These are phyloP conservation scores for Candida buenavistaensis DNA, from an alignment of 1,139 yeast genomes.

Conservation along the genomic window DNA sequence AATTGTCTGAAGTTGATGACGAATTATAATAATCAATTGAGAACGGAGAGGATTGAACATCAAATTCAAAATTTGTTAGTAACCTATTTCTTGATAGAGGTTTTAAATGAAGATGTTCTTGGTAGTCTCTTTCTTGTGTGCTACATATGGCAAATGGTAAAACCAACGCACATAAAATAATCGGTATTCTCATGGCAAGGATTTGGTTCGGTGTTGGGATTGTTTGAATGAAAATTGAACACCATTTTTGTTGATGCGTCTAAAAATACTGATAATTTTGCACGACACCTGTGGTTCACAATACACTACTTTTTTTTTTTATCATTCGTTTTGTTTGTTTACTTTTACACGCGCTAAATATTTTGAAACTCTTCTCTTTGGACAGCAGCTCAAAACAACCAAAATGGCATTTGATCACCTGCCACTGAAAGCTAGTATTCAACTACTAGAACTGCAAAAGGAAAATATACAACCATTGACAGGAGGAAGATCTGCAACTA, in stretches of 20 bases:
- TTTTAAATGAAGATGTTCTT: slow-evolving; percentile 58
- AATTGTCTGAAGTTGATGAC: slow-evolving; percentile 14
- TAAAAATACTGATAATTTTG: too few relatives aligned
- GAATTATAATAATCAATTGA: slow-evolving; percentile 23
- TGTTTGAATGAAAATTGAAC: too few relatives aligned
- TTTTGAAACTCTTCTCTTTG: neutral
- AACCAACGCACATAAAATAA: slow-evolving; percentile 15
- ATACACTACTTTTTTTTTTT: too few relatives aligned
- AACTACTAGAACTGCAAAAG: slow-evolving; percentile 65
- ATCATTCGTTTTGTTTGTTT: too few relatives aligned
- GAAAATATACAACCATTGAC: slow-evolving; percentile 75
- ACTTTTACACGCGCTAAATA: too few relatives aligned
- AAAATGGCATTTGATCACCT: neutral
- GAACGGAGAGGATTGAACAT: slow-evolving; percentile 53
- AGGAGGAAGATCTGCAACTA: slow-evolving; percentile 70
- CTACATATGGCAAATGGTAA: slow-evolving; percentile 1
- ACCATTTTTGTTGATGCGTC: too few relatives aligned
- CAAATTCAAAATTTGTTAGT: slow-evolving; percentile 67
- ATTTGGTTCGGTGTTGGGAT: neutral
- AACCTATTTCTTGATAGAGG: slow-evolving; percentile 74
- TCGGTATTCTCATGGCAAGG: neutral
- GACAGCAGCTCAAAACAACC: neutral
- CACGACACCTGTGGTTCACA: too few relatives aligned
- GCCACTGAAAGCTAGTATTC: slow-evolving; percentile 28
- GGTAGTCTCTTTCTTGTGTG: slow-evolving; percentile 27